These are phyloP conservation scores for Acacia crassicarpa DNA, from an alignment of 306 rosid genomes.

Conservation along the genomic window DNA sequence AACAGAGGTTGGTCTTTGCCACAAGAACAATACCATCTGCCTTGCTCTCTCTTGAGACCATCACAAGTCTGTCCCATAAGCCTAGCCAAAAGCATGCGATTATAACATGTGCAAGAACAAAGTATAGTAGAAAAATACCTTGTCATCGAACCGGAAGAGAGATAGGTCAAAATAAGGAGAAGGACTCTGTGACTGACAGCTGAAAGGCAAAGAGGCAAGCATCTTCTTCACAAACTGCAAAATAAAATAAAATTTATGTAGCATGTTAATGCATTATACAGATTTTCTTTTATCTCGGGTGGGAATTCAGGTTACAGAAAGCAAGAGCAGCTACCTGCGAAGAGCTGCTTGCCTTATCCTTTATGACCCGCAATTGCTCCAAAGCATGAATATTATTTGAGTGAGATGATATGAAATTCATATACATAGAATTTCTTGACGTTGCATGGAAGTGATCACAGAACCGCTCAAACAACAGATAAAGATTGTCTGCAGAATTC, in stretches of 20 bases:
- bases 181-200: conserved; percentile 93
- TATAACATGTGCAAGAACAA: neutral
- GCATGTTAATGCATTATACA: conserved; percentile 9
- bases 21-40: neutral
- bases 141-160: conserved; percentile 90
- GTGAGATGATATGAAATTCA: conserved; percentile 92
- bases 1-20: neutral
- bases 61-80: neutral
- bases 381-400: conserved; percentile 78
- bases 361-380: conserved; percentile 65
- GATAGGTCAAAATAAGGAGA: conserved; percentile 97
- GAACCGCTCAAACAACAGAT: conserved; percentile 81
- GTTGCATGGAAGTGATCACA: conserved; percentile 82
- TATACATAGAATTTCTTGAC: conserved; percentile 62
- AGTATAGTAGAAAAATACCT: conserved; percentile 50
- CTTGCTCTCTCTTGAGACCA: neutral
- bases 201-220: conserved; percentile 81
- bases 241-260: conserved; percentile 21
- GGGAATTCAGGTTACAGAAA: conserved; percentile 21
- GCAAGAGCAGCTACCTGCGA: conserved; percentile 60
- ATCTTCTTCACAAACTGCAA: conserved; percentile 96
- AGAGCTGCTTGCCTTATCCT: conserved; percentile 71
- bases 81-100: neutral
- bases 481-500: conserved; percentile 89
- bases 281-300: neutral